phyloP scores from a whole-genome alignment of 73 alveolate genomes.

The Breviolum minutum region DNA sequence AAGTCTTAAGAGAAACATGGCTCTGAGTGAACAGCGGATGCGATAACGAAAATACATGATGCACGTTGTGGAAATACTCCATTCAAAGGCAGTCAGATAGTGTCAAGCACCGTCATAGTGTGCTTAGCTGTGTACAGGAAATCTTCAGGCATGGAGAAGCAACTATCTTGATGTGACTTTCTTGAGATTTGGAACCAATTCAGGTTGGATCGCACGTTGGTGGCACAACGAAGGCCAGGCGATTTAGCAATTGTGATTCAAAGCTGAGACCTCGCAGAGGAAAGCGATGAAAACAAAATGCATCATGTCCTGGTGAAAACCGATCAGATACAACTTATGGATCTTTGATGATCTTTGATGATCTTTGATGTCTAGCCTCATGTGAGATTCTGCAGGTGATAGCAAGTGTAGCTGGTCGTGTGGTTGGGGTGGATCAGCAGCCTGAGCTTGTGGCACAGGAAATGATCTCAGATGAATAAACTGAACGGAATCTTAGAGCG shows the following conservation, averaged over 20 bases:
- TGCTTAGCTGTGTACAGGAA: too few species aligned
- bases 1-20: not conserved
- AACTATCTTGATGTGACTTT: not conserved
- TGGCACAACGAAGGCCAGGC: slow-evolving; percentile 85
- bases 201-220: slow-evolving; percentile 94
- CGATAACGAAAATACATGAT: too few species aligned
- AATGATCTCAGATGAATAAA: not conserved
- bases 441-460: slow-evolving; percentile 93
- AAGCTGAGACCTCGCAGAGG: not conserved
- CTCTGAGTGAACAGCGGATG: too few species aligned
- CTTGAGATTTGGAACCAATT: not conserved
- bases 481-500: not conserved
- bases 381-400: slow-evolving; percentile 29
- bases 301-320: too few species aligned
- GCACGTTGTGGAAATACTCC: too few species aligned
- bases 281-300: not conserved
- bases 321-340: not conserved
- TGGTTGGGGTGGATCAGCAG: slow-evolving; percentile 93
- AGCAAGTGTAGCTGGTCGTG: slow-evolving; percentile 89
- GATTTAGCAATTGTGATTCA: not conserved
- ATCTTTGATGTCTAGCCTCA: not conserved
- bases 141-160: not conserved
- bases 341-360: not conserved
- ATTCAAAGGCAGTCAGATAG: too few species aligned
- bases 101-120: too few species aligned